Base-by-base conservation (phyloP, 2,329 filamentous ascomycete genomes). In the Cladophialophora carrionii region DNA sequence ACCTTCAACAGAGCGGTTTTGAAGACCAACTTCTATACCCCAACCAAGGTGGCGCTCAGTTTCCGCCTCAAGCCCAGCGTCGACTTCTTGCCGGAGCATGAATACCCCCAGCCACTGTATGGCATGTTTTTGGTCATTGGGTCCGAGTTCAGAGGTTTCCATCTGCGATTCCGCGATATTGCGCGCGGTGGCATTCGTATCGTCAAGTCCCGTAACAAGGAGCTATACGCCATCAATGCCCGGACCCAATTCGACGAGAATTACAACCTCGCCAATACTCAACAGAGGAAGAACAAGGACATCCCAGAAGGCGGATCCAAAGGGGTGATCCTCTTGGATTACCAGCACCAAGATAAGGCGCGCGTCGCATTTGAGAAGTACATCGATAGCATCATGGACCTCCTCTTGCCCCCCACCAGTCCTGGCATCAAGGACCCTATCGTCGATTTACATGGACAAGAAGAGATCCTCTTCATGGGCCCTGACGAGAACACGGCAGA, bases 201-300 rank as follows among this genome's bases (percentile, higher is more conserved):
- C 69, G 95, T 99, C 79, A 98, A 98, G 84, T 98, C 94, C 64
- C 88, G 95, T 73, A 97, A 93, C 80, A 91, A 92, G 78, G 95
- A 99, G 78, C 91, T 93, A 2, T 99, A 97, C 76, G 86, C 89
- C 67, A 98, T 98, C 83, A 99, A 99, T 76, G 93, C 93, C 43
- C 90, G 95, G 65, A 96, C 92, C 64, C 85, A 99, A 69, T 99
- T 99, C 73, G 95, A 99, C 73, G 95, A 99, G 82, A 99, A 99
- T 80, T 99, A 99, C 80, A 96, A 95, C 69, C 86, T 99, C 67
- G 94, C 95, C 70, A 98, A 96, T 79, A 99, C 95, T 0, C 95
- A 99, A 80, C 95, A 99, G 81, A 91, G 95, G 75, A 99, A 99
- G 86, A 99, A 99, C 85, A 99, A 99, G 83, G 95, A 99, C 74